Evolutionary conservation across 805 yeast species (phyloP).

Genomic region (Teunomyces lycoperdinae): DNA sequence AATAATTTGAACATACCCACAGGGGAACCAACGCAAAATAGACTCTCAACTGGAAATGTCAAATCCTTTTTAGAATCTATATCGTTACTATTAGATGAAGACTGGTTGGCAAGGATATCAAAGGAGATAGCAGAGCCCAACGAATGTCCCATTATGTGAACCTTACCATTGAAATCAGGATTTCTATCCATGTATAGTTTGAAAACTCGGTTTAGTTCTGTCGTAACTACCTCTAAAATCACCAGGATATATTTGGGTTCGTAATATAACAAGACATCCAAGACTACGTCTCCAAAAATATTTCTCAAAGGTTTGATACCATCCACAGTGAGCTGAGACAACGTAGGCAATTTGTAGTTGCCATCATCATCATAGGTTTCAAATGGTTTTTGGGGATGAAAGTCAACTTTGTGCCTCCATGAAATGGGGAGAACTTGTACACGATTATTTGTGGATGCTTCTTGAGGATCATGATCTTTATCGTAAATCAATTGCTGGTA

Average conservation of each 20-base stretch:
- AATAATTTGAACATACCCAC: conserved; percentile 81
- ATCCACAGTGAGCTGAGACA: conserved; percentile 70
- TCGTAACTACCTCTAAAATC: conserved; percentile 60
- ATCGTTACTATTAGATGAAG: conserved; percentile 12
- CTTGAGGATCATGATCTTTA: conserved; percentile 14
- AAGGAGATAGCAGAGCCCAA: conserved; percentile 83
- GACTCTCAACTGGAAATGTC: conserved; percentile 68
- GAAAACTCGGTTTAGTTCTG: conserved; percentile 63
- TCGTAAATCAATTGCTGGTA: conserved; percentile 35
- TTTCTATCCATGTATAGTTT: conserved; percentile 56
- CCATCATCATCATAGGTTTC: conserved; percentile 38
- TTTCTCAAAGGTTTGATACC: conserved; percentile 76
- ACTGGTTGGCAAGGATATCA: conserved; percentile 63
- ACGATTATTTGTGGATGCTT: conserved; percentile 42
- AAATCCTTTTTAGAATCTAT: conserved; percentile 26
- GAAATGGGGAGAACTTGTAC: conserved; percentile 86
- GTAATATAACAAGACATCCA: conserved; percentile 75
- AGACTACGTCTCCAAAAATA: conserved; percentile 78
- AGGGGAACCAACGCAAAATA: conserved; percentile 87
- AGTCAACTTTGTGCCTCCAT: conserved; percentile 81
- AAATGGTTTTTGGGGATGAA: conserved; percentile 46
- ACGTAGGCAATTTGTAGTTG: conserved; percentile 50
- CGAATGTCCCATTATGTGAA: conserved; percentile 87
- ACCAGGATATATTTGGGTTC: conserved; percentile 65
- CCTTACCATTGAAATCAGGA: conserved; percentile 74